Percentiles rank a stretch among this genome's conserved stretches.
phyloP scores from a whole-genome alignment of 2,329 filamentous ascomycete species.

The Xylaria polymorpha region DNA sequence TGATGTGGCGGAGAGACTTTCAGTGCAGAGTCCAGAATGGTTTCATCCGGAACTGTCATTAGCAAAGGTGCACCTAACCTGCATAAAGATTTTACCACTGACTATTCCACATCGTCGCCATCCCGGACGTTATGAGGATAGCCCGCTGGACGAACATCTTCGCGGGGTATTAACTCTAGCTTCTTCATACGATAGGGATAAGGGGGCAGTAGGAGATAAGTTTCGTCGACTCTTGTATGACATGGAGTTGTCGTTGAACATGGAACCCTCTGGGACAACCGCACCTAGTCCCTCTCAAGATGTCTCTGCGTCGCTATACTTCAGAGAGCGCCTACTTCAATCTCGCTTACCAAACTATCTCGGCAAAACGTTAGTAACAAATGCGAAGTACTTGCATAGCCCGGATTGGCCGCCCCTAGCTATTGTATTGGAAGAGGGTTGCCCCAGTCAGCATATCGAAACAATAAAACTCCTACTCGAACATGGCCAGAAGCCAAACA shows the following conservation, averaged over 20 bases:
- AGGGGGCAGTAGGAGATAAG: slow-evolving; percentile 14
- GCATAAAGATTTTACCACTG: slow-evolving; percentile 21
- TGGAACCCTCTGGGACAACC: not conserved
- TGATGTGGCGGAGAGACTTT: slow-evolving; percentile 21
- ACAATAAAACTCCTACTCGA: slow-evolving; percentile 26
- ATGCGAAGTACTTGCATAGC: slow-evolving; percentile 16
- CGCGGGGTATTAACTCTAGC: slow-evolving; percentile 23
- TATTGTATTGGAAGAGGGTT: slow-evolving; percentile 22
- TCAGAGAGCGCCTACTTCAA: slow-evolving; percentile 32
- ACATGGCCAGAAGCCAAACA: slow-evolving; percentile 23
- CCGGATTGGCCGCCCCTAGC: slow-evolving; percentile 26
- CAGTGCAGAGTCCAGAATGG: slow-evolving; percentile 19
- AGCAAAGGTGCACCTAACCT: slow-evolving; percentile 22
- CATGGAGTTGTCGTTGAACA: slow-evolving; percentile 17
- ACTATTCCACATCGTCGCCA: slow-evolving; percentile 11
- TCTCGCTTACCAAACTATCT: slow-evolving; percentile 31
- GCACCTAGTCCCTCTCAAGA: not conserved
- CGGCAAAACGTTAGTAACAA: slow-evolving; percentile 13
- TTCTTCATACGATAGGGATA: slow-evolving; percentile 24
- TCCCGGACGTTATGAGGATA: slow-evolving; percentile 11
- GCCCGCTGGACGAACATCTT: slow-evolving; percentile 24
- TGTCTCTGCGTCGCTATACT: slow-evolving; percentile 14
- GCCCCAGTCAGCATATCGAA: slow-evolving; percentile 28
- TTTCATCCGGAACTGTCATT: slow-evolving; percentile 30
- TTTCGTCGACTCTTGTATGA: slow-evolving; percentile 25